A percentile compares a stretch with the other conserved stretches of the same genome.
Conservation (phyloP, 1,139 yeast genomes). For the Candida glucosophila region DNA sequence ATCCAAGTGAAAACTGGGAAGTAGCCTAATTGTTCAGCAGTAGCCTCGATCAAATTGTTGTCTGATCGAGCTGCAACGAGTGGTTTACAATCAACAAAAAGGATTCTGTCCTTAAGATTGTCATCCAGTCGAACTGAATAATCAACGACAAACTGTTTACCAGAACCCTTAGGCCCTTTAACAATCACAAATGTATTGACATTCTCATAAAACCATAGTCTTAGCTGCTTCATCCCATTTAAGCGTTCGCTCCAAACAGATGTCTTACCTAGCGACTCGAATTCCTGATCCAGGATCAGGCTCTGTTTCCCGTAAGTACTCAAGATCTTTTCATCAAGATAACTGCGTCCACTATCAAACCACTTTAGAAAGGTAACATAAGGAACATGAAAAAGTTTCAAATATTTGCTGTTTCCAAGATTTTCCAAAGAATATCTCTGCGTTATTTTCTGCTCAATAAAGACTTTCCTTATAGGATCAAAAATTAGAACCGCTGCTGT, state of each 20-base stretch:
- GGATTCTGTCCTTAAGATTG: slow-evolving; percentile 40
- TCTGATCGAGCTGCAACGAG: slow-evolving; percentile 70
- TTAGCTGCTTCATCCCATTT: slow-evolving; percentile 59
- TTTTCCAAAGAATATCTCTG: slow-evolving; percentile 30
- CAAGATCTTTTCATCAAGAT: slow-evolving; percentile 15
- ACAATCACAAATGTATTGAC: slow-evolving; percentile 77
- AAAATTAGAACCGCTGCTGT: slow-evolving; percentile 77
- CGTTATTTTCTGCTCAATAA: slow-evolving; percentile 65
- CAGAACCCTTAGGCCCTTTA: slow-evolving; percentile 91
- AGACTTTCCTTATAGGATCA: slow-evolving; percentile 86
- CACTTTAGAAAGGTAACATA: slow-evolving; percentile 14
- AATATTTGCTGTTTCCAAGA: slow-evolving; percentile 22
- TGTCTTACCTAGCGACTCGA: no score
- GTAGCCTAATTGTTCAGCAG: slow-evolving; percentile 78
- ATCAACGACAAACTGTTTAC: slow-evolving; percentile 72
- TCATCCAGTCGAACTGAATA: slow-evolving; percentile 48
- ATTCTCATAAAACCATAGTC: slow-evolving; percentile 76
- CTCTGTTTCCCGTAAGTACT: slow-evolving; percentile 5
- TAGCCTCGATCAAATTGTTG: slow-evolving; percentile 51
- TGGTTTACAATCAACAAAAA: slow-evolving; percentile 72
- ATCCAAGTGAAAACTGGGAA: slow-evolving; percentile 94
- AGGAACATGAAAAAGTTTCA: slow-evolving; percentile 21
- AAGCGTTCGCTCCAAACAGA: slow-evolving; percentile 64
- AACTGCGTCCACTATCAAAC: slow-evolving; percentile 21
- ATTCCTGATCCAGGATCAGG: slow-evolving; percentile 4